These are phyloP conservation scores for Bryum argenteum DNA, from an alignment of 225 moss, liverwort and hornwort species.

Conservation along the genomic window DNA sequence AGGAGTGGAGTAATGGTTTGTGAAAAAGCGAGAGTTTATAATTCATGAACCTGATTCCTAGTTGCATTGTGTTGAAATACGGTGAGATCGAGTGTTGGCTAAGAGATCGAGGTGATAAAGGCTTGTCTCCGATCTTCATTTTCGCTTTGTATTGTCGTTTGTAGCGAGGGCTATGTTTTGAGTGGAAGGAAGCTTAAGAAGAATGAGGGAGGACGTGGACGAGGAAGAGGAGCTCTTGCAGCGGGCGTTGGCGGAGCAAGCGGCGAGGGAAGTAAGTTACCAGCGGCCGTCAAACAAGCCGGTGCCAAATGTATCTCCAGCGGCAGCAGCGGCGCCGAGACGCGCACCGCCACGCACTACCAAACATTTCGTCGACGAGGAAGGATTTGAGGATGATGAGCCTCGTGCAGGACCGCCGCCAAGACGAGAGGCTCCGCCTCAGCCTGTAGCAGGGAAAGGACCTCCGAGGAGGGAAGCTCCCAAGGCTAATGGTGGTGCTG, in stretches of 20 bases:
- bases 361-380: neutral
- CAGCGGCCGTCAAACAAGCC: conserved; percentile 59
- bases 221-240: conserved; percentile 99
- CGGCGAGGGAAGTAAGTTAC: conserved; percentile 74
- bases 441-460: conserved; percentile 45
- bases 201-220: conserved; percentile 77
- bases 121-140: conserved; percentile 16
- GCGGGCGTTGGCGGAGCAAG: conserved; percentile 91
- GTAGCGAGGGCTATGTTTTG: conserved; percentile 13
- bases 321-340: conserved; percentile 48
- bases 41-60: conserved; percentile 22
- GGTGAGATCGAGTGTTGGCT: conserved; percentile 26
- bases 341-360: conserved; percentile 54
- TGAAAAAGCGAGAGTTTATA: conserved; percentile 34
- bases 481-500: conserved; percentile 22
- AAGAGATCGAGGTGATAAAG: conserved; percentile 20
- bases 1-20: conserved; percentile 15
- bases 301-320: conserved; percentile 43
- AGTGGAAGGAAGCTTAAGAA: conserved; percentile 22
- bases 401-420: conserved; percentile 60
- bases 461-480: conserved; percentile 44
- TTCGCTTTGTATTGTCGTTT: conserved; percentile 23
- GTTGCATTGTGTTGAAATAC: conserved; percentile 16
- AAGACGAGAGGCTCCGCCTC: conserved; percentile 51
- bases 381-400: conserved; percentile 5